Base-by-base conservation (phyloP, 1,284 basidiomycete species). In the Coniferiporia weirii region DNA sequence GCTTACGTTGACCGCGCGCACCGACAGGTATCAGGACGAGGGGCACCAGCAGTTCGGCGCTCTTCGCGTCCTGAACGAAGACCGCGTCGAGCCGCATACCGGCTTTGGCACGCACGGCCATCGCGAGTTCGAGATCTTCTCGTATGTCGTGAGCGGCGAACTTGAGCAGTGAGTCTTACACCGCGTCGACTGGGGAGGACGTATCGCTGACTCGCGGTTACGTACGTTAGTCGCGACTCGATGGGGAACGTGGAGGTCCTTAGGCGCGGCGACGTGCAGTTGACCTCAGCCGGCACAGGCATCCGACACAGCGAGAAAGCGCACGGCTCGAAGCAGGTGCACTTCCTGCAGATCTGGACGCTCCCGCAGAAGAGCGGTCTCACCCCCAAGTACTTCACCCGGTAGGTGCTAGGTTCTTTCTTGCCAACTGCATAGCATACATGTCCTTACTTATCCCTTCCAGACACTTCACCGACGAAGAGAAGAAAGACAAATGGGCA, bases 321-420 rank as follows among this genome's bases (percentile, higher is more conserved):
- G 2, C 71, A 87, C 65, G 85, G 86, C 27, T 57, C 68, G 5
- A 72, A 78, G 50, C 77, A 81, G 56, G 86, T 87, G 1, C 89
- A 96, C 71, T 94, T 95, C 76, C 79, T 94, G 10, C 89, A 93
- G 70, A 95, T 96, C 65, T 96, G 93, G 94, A 83, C 86, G 3
- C 49, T 83, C 0, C 93, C 94, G 0, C 76, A 75, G 67, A 67
- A 79, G 36, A 62, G 75, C 35, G 74, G 81, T 20, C 79, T 91
- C 15, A 71, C 72, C 32, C 92, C 93, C 0, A 80, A 82, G 57
- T 96, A 96, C 72, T 95, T 82, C 73, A 94, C 90, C 12, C 84
- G 91, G 75, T 78, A 61, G 56, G 65, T 54, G 1, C 60, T 36
- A n/a, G n/a, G 34, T 35, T n/a, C 15, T 20, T 38, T 36, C 54